A percentile compares a stretch with the other conserved stretches of the same genome.
These are phyloP conservation scores for Trametes sp. DNA, from an alignment of 1,284 basidiomycete genomes.

Conservation along the genomic window DNA sequence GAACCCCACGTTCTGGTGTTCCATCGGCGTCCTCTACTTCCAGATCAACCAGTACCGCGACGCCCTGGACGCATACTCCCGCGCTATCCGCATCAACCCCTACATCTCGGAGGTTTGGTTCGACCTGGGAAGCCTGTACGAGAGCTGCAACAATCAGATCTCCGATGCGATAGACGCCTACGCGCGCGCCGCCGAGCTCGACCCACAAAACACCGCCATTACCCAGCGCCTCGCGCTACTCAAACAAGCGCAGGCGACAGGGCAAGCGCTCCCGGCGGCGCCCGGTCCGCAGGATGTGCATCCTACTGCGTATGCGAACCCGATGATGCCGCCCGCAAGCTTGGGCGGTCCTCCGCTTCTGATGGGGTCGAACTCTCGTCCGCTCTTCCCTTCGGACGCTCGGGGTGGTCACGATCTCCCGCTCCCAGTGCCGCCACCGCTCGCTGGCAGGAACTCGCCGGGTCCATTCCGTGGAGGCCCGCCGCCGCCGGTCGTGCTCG, in stretches of 20 bases:
- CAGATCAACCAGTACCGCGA: slow-evolving; percentile 99
- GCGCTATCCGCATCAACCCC: slow-evolving; percentile 97
- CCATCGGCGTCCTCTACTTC: slow-evolving; percentile 99
- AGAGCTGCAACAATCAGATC: slow-evolving; percentile 99
- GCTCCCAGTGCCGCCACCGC: slow-evolving; percentile 65
- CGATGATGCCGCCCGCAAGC: slow-evolving; percentile 69
- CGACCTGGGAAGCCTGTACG: slow-evolving; percentile 96
- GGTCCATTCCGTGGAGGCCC: slow-evolving; percentile 80
- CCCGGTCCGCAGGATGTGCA: slow-evolving; percentile 95
- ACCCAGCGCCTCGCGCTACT: slow-evolving; percentile 80
- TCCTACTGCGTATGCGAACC: slow-evolving; percentile 89
- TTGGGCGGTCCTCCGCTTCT: slow-evolving; percentile 68
- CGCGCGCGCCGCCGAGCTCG: slow-evolving; percentile 89
- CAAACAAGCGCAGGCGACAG: slow-evolving; percentile 83
- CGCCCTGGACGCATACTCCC: slow-evolving; percentile 97
- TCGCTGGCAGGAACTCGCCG: slow-evolving; percentile 59
- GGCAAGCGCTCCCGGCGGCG: slow-evolving; percentile 79
- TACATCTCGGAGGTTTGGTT: slow-evolving; percentile 99
- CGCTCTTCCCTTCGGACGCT: slow-evolving; percentile 71
- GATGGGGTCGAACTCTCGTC: slow-evolving; percentile 50
- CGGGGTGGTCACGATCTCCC: slow-evolving; percentile 67
- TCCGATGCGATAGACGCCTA: slow-evolving; percentile 99
- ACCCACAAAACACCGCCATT: slow-evolving; percentile 83
- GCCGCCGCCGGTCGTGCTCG: slow-evolving; percentile 78
- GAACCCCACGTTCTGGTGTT: slow-evolving; percentile 99